These are phyloP conservation scores for Nicotiana paniculata DNA, from an alignment of 257 asterid genomes.

Conservation along the genomic window DNA sequence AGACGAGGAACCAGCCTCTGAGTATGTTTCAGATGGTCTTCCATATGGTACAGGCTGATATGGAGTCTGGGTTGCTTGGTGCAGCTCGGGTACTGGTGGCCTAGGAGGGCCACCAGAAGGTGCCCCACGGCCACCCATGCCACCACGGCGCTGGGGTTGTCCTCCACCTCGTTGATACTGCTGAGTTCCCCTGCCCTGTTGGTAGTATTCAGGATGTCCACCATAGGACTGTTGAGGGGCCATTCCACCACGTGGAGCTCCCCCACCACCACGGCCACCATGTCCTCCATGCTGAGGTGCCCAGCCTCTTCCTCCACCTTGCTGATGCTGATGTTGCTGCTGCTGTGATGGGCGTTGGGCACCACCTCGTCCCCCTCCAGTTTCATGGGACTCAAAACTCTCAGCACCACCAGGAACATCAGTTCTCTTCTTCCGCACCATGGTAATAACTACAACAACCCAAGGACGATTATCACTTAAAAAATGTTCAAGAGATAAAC, in stretches of 20 bases:
- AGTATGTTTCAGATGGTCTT: slow-evolving; percentile 30
- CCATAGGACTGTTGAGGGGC: slow-evolving; percentile 16
- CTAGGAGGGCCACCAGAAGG: slow-evolving; percentile 63
- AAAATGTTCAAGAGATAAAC: not conserved
- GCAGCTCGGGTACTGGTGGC: slow-evolving; percentile 89
- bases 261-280: slow-evolving; percentile 18
- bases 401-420: slow-evolving; percentile 60
- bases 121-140: slow-evolving; percentile 55
- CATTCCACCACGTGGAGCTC: slow-evolving; percentile 19
- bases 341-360: slow-evolving; percentile 41
- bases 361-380: slow-evolving; percentile 45
- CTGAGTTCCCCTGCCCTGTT: slow-evolving; percentile 28
- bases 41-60: slow-evolving; percentile 40
- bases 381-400: slow-evolving; percentile 49
- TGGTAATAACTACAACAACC: slow-evolving; percentile 30
- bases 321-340: slow-evolving; percentile 27
- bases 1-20: slow-evolving; percentile 55
- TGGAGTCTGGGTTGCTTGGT: slow-evolving; percentile 70
- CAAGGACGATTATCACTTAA: not conserved
- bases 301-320: slow-evolving; percentile 35
- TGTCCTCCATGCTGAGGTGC: slow-evolving; percentile 30
- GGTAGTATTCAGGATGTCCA: slow-evolving; percentile 32
- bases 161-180: slow-evolving; percentile 49
- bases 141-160: slow-evolving; percentile 47
- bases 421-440: slow-evolving; percentile 81